Base-by-base conservation (phyloP, 805 yeast genomes). In the Yamadazyma sp. region DNA sequence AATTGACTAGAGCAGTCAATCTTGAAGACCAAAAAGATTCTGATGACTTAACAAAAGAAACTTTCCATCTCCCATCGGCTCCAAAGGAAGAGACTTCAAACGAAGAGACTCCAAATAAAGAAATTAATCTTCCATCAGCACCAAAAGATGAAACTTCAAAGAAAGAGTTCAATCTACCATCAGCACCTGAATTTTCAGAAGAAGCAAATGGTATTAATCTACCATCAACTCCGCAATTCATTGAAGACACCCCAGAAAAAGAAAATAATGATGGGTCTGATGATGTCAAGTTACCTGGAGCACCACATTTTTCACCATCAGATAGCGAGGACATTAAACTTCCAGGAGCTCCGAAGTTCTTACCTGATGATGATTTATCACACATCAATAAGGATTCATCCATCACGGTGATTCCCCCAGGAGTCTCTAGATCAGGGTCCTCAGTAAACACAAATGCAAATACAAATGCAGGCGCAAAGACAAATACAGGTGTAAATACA, bases 281-380 rank as follows among this genome's bases (percentile, higher is more conserved):
- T n/a, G 23, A 24, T 8, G 24, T 28, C 3, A 39, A 40, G 2
- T 52, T 66, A 15, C 72, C 72, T 0, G 64, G 66, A 1, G 70
- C 62, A 0, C 72, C 72, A 3, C 64, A 58, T 31, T 55, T 61
- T 34, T 45, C 54, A 5, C 68, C 64, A 0, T 50, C 50, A 11
- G 56, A 49, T 24, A 53, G 47, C 12, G 42, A 36, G 7, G 54
- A 48, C 9, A 44, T 65, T 13, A 53, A 50, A 35, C 50, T 67
- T 19, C 73, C 73, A 0, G 71, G 72, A 1, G 70, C 69, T 0
- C 73, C 73, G 6, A 59, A 50, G 35, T 62, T 58, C 45, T 47
- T 65, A 16, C 71, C 73, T 1, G 67, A 62, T 35, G 67, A 59
- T 27, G 71, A 64, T 27, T 30, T 60, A 14, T 42, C 61, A 4